A percentile compares a stretch with the other conserved stretches of the same genome.
Conservation (phyloP, 306 rosid species). For the Ormosia semicastrata region DNA sequence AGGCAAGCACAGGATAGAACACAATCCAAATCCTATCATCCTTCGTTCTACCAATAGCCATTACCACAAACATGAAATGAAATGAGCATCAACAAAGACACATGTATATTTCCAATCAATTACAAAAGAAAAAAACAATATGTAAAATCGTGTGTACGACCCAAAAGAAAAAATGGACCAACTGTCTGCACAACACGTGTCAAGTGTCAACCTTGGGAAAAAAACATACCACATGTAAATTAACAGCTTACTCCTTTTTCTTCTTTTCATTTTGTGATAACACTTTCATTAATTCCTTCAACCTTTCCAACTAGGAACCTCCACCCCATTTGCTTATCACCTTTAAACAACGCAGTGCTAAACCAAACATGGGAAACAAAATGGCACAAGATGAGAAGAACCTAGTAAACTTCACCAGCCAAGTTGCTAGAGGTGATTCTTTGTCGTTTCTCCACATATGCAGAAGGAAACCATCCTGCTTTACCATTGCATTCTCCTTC, state of each 20-base stretch:
- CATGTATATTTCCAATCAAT: slow-evolving; percentile 18
- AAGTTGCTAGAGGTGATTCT: slow-evolving; percentile 58
- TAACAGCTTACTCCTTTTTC: slow-evolving; percentile 27
- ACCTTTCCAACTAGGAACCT: neutral
- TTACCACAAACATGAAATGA: slow-evolving; percentile 15
- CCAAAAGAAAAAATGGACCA: slow-evolving; percentile 3
- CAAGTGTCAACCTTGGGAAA: slow-evolving; percentile 21
- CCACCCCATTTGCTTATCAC: slow-evolving; percentile 10
- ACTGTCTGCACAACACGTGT: slow-evolving; percentile 7
- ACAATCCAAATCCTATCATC: neutral
- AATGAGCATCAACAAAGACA: slow-evolving; percentile 12
- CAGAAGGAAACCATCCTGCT: slow-evolving; percentile 95
- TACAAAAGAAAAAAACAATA: slow-evolving; percentile 5
- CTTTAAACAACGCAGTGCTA: neutral
- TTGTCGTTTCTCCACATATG: slow-evolving; percentile 82
- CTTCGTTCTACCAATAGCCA: slow-evolving; percentile 15
- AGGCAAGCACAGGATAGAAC: no score
- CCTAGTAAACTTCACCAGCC: slow-evolving; percentile 59
- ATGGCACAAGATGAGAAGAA: slow-evolving; percentile 8
- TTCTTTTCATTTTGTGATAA: neutral
- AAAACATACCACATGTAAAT: slow-evolving; percentile 16
- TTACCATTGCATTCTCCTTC: slow-evolving; percentile 95
- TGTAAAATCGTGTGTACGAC: neutral
- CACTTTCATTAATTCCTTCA: slow-evolving; percentile 23
- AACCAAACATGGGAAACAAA: slow-evolving; percentile 26